Percentiles rank a stretch among this genome's conserved stretches.
phyloP scores from a whole-genome alignment of 176 grass and related monocot species.

The Dendrocalamus sinicus region DNA sequence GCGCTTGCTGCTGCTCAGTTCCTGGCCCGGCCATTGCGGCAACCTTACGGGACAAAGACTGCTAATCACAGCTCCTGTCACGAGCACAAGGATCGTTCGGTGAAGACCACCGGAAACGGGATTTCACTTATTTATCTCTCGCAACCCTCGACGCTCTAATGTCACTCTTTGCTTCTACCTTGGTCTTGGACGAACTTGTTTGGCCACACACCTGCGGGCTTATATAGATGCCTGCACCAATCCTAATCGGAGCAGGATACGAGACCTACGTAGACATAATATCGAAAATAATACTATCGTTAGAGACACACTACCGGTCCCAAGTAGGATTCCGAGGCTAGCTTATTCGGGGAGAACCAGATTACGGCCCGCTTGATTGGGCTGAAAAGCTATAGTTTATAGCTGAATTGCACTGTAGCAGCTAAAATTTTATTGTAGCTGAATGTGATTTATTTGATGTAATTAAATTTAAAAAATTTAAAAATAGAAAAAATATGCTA shows the following conservation, averaged over 20 bases:
- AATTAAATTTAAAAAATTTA: too few species aligned
- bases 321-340: too few species aligned
- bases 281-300: background rate
- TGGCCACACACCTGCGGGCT: background rate
- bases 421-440: too few species aligned
- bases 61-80: background rate
- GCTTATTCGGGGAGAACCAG: background rate
- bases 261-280: background rate
- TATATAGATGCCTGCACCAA: slow-evolving; percentile 14
- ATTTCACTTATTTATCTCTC: background rate
- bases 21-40: slow-evolving; percentile 18
- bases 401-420: too few species aligned
- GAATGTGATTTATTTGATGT: too few species aligned
- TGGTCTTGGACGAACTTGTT: background rate
- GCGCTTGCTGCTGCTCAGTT: background rate
- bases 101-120: background rate
- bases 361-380: too few species aligned
- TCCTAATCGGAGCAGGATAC: background rate
- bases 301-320: too few species aligned
- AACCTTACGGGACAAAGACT: background rate
- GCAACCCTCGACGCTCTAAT: background rate
- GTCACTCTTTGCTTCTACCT: background rate
- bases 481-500: too few species aligned
- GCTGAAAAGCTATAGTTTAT: too few species aligned
- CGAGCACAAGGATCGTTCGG: background rate